Conservation (phyloP, 2,329 filamentous ascomycete species). For the Orbilia quercus region DNA sequence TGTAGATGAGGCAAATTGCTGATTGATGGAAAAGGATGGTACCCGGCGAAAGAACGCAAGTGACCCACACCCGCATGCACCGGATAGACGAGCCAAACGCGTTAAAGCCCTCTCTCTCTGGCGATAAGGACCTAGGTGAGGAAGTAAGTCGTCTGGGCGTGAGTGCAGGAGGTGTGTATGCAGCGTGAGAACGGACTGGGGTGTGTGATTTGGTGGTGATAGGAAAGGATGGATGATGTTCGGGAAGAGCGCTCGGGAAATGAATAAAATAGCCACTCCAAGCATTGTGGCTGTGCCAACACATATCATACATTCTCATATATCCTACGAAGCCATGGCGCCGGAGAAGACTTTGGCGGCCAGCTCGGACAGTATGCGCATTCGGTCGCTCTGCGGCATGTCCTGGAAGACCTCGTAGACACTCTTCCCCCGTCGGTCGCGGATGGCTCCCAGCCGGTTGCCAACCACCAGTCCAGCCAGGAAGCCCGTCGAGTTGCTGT, state of each 20-base stretch:
- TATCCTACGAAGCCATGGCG: conserved; percentile 28
- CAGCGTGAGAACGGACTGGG: conserved; percentile 9
- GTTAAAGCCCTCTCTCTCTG: not conserved
- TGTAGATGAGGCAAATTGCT: conserved; percentile 12
- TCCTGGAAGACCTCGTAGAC: conserved; percentile 92
- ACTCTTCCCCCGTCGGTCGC: conserved; percentile 92
- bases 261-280: conserved; percentile 2
- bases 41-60: not conserved
- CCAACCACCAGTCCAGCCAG: conserved; percentile 91
- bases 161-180: not conserved
- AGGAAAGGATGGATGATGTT: not conserved
- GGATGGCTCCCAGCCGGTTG: conserved; percentile 85
- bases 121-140: too few species aligned
- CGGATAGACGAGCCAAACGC: not conserved
- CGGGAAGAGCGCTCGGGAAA: conserved; percentile 14
- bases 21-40: conserved; percentile 21
- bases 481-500: conserved; percentile 85
- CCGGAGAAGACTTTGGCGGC: conserved; percentile 38
- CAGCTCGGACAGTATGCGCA: conserved; percentile 65
- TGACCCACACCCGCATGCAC: not conserved
- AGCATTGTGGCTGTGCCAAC: conserved; percentile 3
- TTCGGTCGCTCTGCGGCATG: conserved; percentile 82
- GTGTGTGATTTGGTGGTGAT: not conserved
- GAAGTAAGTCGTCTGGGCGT: not conserved
- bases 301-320: not conserved